Evolutionary conservation across 2,329 filamentous ascomycete species (phyloP).

Genomic region (Xylariales sp.): DNA sequence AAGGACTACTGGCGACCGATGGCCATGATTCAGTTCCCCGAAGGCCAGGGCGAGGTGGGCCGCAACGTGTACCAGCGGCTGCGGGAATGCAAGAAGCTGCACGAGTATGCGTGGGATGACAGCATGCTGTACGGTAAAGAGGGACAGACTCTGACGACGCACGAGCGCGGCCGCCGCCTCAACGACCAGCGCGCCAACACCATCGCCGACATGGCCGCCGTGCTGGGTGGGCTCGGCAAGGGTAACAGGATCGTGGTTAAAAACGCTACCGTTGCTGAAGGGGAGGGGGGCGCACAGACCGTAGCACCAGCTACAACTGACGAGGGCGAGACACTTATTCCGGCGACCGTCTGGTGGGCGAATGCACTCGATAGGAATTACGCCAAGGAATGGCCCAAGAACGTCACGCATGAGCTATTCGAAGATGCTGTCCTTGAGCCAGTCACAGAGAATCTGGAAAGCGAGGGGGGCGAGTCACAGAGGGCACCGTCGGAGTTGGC

Average conservation of each 20-base stretch:
- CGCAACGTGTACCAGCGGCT: slow-evolving; percentile 71
- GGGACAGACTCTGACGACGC: slow-evolving; percentile 49
- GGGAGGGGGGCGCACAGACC: slow-evolving; percentile 13
- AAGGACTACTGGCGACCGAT: slow-evolving; percentile 75
- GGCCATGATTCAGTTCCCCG: slow-evolving; percentile 68
- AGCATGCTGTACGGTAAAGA: slow-evolving; percentile 56
- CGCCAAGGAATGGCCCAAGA: slow-evolving; percentile 62
- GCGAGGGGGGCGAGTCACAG: slow-evolving; percentile 14
- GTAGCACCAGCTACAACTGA: neutral
- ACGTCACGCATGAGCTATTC: slow-evolving; percentile 63
- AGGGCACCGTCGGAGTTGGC: slow-evolving; percentile 27
- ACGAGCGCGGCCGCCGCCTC: slow-evolving; percentile 63
- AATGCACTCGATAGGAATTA: slow-evolving; percentile 60
- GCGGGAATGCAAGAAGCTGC: slow-evolving; percentile 71
- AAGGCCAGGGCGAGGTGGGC: slow-evolving; percentile 64
- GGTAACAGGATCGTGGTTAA: slow-evolving; percentile 61
- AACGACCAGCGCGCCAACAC: slow-evolving; percentile 71
- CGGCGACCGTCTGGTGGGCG: slow-evolving; percentile 64
- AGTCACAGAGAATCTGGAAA: slow-evolving; percentile 9
- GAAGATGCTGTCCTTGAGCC: slow-evolving; percentile 46
- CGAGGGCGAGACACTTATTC: slow-evolving; percentile 47
- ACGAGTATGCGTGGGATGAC: slow-evolving; percentile 71
- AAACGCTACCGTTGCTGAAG: slow-evolving; percentile 28
- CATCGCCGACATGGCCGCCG: slow-evolving; percentile 72
- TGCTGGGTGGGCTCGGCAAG: slow-evolving; percentile 63